A percentile compares a stretch with the other conserved stretches of the same genome.
Evolutionary conservation across 345 rosid species (phyloP).

Genomic region (Acer saccharum): DNA sequence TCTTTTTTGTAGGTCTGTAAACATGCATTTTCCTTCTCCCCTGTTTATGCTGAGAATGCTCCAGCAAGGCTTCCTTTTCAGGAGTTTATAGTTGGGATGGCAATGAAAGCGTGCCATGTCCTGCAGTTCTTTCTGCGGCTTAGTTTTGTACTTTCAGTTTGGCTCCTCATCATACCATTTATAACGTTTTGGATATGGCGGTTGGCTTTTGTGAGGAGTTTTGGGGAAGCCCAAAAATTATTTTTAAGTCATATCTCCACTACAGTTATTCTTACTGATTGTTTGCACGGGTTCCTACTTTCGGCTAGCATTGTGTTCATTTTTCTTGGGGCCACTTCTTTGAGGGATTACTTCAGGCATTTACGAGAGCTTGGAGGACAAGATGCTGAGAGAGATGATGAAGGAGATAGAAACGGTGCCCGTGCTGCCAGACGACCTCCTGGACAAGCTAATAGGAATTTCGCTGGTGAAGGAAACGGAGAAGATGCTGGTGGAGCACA

Average conservation of each 20-base stretch:
- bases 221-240: conserved; percentile 90
- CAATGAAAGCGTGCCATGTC: conserved; percentile 93
- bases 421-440: conserved; percentile 77
- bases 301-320: conserved; percentile 97
- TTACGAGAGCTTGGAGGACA: conserved; percentile 94
- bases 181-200: conserved; percentile 98
- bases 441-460: conserved; percentile 78
- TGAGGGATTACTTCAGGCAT: conserved; percentile 96
- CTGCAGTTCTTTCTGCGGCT: conserved; percentile 90
- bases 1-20: conserved; percentile 75
- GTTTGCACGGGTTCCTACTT: conserved; percentile 96
- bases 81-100: conserved; percentile 96
- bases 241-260: conserved; percentile 91
- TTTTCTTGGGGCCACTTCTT: conserved; percentile 93
- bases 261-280: conserved; percentile 86
- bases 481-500: conserved; percentile 82
- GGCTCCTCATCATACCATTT: conserved; percentile 96
- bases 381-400: conserved; percentile 94
- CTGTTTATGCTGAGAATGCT: conserved; percentile 95
- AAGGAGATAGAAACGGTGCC: conserved; percentile 88
- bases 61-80: conserved; percentile 98
- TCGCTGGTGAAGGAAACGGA: conserved; percentile 73
- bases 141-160: conserved; percentile 90
- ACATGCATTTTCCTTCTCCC: conserved; percentile 95
- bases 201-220: conserved; percentile 88